These are phyloP conservation scores for Diaporthe humulicola DNA, from an alignment of 2,329 filamentous ascomycete species.

Conservation along the genomic window DNA sequence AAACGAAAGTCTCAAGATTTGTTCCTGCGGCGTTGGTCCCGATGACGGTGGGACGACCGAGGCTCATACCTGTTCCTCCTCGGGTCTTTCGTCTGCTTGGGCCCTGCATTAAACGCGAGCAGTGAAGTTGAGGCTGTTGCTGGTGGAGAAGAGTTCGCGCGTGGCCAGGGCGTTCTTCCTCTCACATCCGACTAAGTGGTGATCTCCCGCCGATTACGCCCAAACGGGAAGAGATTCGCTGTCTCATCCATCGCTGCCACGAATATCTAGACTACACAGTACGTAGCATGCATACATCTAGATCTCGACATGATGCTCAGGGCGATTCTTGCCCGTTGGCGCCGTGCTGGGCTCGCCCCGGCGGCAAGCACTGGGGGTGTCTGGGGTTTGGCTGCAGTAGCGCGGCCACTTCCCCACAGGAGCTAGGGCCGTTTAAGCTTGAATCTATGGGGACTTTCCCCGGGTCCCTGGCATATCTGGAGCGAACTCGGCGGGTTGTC, in stretches of 20 bases:
- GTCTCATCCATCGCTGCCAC: neutral
- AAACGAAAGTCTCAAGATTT: neutral
- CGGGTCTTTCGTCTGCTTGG: neutral
- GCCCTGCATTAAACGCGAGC: too few species aligned
- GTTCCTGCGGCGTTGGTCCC: neutral
- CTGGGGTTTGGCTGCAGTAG: slow-evolving; percentile 31
- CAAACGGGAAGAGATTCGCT: neutral
- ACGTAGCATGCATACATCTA: neutral
- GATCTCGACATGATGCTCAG: neutral
- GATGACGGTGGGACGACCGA: neutral
- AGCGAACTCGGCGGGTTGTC: slow-evolving; percentile 12
- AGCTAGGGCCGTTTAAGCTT: slow-evolving; percentile 9
- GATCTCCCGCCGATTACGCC: neutral
- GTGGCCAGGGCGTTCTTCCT: neutral
- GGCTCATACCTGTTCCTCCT: neutral
- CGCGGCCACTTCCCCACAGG: slow-evolving; percentile 22
- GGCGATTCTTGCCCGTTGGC: neutral
- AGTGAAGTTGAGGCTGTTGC: neutral
- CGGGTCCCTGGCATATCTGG: slow-evolving; percentile 2
- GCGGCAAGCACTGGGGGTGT: neutral
- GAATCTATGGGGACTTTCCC: slow-evolving; percentile 26
- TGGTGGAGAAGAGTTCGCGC: neutral
- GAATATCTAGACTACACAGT: neutral
- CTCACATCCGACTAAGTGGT: neutral
- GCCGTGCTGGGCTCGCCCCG: neutral